A percentile compares a stretch with the other conserved stretches of the same genome.
These are phyloP conservation scores for Phlebiopsis gigantea DNA, from an alignment of 768 basidiomycete genomes.

Conservation along the genomic window DNA sequence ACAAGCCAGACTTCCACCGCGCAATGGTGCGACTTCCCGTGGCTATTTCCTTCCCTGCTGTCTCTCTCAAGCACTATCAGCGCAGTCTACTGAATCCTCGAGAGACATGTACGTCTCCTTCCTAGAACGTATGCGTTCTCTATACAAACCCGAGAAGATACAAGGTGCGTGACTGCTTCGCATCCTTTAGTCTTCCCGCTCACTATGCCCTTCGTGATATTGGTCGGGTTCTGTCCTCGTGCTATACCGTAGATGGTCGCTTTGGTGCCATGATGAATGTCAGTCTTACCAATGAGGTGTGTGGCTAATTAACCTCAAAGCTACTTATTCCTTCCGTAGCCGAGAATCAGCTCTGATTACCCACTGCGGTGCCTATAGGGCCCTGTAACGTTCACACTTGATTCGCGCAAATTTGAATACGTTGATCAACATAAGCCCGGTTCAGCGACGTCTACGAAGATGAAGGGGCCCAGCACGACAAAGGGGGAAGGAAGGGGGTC, in stretches of 20 bases:
- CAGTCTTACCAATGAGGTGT: slow-evolving; percentile 79
- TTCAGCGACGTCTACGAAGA: not conserved
- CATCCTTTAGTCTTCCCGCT: slow-evolving; percentile 11
- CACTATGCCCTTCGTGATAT: slow-evolving; percentile 6
- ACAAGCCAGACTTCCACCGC: slow-evolving; percentile 87
- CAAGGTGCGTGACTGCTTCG: slow-evolving; percentile 48
- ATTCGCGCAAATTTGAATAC: slow-evolving; percentile 77
- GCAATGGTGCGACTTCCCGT: slow-evolving; percentile 65
- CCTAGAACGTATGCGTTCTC: slow-evolving; percentile 55
- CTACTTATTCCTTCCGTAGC: slow-evolving; percentile 7
- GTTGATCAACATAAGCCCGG: slow-evolving; percentile 24
- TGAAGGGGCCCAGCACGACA: not conserved
- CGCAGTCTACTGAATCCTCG: slow-evolving; percentile 62
- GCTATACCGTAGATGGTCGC: slow-evolving; percentile 59
- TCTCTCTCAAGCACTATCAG: slow-evolving; percentile 4
- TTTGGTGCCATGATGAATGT: slow-evolving; percentile 98
- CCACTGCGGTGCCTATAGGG: slow-evolving; percentile 41
- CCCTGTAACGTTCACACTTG: slow-evolving; percentile 80
- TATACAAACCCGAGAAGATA: slow-evolving; percentile 72
- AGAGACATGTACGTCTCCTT: slow-evolving; percentile 68
- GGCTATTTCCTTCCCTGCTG: not conserved
- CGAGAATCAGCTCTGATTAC: slow-evolving; percentile 11
- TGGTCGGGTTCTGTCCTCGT: slow-evolving; percentile 9
- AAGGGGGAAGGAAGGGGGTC: slow-evolving; percentile 1
- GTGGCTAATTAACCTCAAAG: slow-evolving; percentile 14